Base-by-base conservation (phyloP, 495 filamentous ascomycete genomes). In the Xylaria venustula region DNA sequence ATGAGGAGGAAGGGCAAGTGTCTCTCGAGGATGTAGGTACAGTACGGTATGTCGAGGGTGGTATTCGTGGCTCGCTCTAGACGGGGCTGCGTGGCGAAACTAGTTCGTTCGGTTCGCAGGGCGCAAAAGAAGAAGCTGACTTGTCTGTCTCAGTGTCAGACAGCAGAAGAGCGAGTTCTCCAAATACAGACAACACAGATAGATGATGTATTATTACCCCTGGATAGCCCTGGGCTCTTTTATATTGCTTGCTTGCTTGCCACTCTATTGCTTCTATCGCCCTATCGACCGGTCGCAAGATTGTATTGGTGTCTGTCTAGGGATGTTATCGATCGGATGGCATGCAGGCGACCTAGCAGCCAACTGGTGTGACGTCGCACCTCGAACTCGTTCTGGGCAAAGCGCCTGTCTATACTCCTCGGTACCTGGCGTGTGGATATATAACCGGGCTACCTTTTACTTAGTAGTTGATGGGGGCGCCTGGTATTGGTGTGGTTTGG, bases 311-410 rank as follows among this genome's bases (percentile, higher is more conserved):
- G 28, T 14, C n/a, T n/a, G n/a, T n/a, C n/a, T n/a, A 28, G 12
- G 47, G 37, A 26, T 7, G 11, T 34, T 34, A n/a, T n/a, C 25
- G n/a, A 52, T 34, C 47, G n/a, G 47, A 32, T 15, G 57, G 46
- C 20, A 28, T 41, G 36, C 23, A 42, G 56, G 36, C 22, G 47
- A 51, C 19, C 42, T 17, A n/a, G 32, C 14, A 2, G 46, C 32
- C 32, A 48, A 8, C 26, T 55, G 23, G 47, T 60, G 57, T 34
- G 49, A 51, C 46, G 56, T 42, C 32, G 37, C 40, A 60, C 37
- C 45, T 52, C 36, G 36, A 52, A 25, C 30, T 52, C 47, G 57
- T 25, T 20, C 26, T n/a, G n/a, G 34, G 47, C 46, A 30, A 36
- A 12, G 45, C 45, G 17, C 17, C 23, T 58, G 7, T 36, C 19